Base-by-base conservation (phyloP, 176 grass and related monocot genomes). In the Avena eriantha region DNA sequence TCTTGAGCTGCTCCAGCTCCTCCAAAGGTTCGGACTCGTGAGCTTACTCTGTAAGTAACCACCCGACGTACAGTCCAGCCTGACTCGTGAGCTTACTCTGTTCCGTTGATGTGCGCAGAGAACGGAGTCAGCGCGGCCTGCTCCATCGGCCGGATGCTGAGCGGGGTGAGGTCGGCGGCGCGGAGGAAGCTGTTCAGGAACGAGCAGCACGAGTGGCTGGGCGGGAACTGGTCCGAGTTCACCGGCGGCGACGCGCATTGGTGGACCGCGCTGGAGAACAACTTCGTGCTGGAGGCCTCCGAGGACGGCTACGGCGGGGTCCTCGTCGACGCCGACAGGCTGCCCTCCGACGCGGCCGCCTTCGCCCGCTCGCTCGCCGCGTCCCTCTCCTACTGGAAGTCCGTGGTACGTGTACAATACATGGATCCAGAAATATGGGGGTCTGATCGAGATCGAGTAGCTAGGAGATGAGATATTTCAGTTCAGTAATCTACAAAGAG, bases 291-390 rank as follows among this genome's bases (percentile, higher is more conserved):
- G 10, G 88, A 99, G 79, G 49, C 90, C 19, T 69, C 81, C 2
- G 94, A 96, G 83, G 97, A 99, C 85, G 87, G 96, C 77, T 99
- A 99, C 81, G 92, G 92, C n/a, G 97, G 97, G 26, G 90, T 99
- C 12, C 33, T 99, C 79, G 82, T 99, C 73, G 91, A 91, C 78
- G 76, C 90, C 50, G 92, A 94, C 43, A 80, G 46, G 86, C 84
- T 98, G 77, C 92, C 97, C 1, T 13, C 39, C 33, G 89, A 93
- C 71, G 57, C 36, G 45, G 85, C 83, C 58, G 83, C 85, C 19
- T 99, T 99, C 88, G 75, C 86, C 19, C n/a, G 55, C 23, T 84
- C 90, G 0, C 92, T 99, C 41, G 82, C 82, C 26, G 78, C 80
- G 17, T 99, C 97, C 48, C 89, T 99, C 50, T 99, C 87, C 39